Evolutionary conservation across 2,329 filamentous ascomycete genomes (phyloP).

Genomic region (Colletotrichum chlorophyti): DNA sequence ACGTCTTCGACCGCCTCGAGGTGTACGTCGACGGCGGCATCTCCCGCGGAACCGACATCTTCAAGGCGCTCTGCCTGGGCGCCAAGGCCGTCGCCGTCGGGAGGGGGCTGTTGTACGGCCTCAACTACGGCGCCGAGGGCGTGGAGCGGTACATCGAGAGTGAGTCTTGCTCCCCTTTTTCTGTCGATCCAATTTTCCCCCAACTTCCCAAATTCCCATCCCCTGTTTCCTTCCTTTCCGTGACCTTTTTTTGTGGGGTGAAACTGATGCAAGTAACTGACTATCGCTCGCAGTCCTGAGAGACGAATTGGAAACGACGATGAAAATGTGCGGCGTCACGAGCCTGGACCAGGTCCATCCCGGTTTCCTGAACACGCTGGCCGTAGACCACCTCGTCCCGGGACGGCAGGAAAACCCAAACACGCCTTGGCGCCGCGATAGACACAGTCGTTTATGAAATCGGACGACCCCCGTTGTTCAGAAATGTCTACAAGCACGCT

Average conservation of each 20-base stretch:
- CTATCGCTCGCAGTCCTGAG: no score
- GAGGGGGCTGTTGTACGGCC: slow-evolving; percentile 63
- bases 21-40: slow-evolving; percentile 72
- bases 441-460: slow-evolving; percentile 36
- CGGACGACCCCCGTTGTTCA: no score
- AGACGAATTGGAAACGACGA: slow-evolving; percentile 70
- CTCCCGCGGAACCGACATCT: slow-evolving; percentile 68
- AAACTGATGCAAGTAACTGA: no score
- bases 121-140: slow-evolving; percentile 67
- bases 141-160: slow-evolving; percentile 59
- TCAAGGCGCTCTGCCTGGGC: slow-evolving; percentile 71
- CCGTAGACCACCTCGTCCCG: slow-evolving; percentile 54
- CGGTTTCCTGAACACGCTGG: slow-evolving; percentile 64
- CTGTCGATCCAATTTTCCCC: not conserved
- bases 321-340: slow-evolving; percentile 70
- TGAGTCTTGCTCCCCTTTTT: slow-evolving; percentile 46
- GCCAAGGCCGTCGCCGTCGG: slow-evolving; percentile 70
- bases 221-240: no score
- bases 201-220: slow-evolving; percentile 21
- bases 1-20: slow-evolving; percentile 65
- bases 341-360: slow-evolving; percentile 66
- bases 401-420: slow-evolving; percentile 51
- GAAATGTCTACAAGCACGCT: no score
- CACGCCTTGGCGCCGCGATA: slow-evolving; percentile 44
- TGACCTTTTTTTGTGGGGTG: no score